These are phyloP conservation scores for Huiozyma naganishii DNA, from an alignment of 805 yeast genomes.

Conservation along the genomic window DNA sequence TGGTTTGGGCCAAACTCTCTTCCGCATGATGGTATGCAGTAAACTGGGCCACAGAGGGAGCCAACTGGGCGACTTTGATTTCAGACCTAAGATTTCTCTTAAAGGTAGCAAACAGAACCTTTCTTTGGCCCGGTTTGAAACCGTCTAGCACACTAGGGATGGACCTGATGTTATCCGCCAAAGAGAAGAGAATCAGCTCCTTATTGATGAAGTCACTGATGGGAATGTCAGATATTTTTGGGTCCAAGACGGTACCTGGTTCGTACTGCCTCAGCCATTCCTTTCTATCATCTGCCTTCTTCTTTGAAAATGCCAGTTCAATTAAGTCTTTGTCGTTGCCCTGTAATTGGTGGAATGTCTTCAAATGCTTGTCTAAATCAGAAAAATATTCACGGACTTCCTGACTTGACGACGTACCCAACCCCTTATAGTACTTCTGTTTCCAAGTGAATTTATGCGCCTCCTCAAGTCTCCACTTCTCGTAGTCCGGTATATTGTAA, in stretches of 20 bases:
- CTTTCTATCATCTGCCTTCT: constrained; percentile 92
- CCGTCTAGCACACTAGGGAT: constrained; percentile 94
- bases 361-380: constrained; percentile 75
- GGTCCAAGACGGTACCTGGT: constrained; percentile 89
- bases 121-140: constrained; percentile 93
- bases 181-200: constrained; percentile 85
- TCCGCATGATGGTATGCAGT: constrained; percentile 97
- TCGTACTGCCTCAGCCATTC: constrained; percentile 88
- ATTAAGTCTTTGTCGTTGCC: constrained; percentile 67
- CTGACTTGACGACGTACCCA: constrained; percentile 81
- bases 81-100: constrained; percentile 65
- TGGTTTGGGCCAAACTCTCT: constrained; percentile 74
- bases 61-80: constrained; percentile 82
- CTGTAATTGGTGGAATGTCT: constrained; percentile 71
- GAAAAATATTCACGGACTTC: constrained; percentile 87
- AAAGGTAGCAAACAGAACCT: constrained; percentile 80
- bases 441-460: constrained; percentile 71
- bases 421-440: constrained; percentile 94
- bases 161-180: constrained; percentile 94
- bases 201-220: constrained; percentile 90
- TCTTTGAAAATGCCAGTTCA: constrained; percentile 89
- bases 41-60: constrained; percentile 78
- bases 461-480: constrained; percentile 80
- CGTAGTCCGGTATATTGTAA: constrained; percentile 93
- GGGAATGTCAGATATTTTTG: constrained; percentile 64